Base-by-base conservation (phyloP, 2,329 filamentous ascomycete species). In the Ophiostoma quercus region DNA sequence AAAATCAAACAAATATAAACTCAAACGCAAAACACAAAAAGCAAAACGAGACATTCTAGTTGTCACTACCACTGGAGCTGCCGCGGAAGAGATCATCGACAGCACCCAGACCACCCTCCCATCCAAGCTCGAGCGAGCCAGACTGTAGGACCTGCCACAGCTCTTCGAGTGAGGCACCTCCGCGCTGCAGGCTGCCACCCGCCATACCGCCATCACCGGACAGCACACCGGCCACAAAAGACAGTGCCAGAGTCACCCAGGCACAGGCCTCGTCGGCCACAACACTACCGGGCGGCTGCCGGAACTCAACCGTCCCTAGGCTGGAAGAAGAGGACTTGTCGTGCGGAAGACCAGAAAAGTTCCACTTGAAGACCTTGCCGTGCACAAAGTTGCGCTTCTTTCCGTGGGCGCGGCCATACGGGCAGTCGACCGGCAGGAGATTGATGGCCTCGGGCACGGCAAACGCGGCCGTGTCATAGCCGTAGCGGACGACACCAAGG, bases 351-450 rank as follows among this genome's bases (percentile, higher is more conserved):
- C 76, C 75, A 0, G 76, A 74, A 68, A 80, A 77, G 67, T 80
- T 77, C 79, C 79, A 81, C 75, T 80, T 80, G 73, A 79, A 81
- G 39, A 79, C 77, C 69, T 79, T 79, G 14, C 79, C 79, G 60
- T 78, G 75, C 29, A 81, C 74, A 71, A 80, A 80, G 68, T 79
- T 76, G 51, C 74, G 71, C 65, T 74, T 76, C 70, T 74, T 74
- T 12, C 77, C 76, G 25, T 77, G 74, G 7, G 76, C 75, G 0
- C 73, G 73, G 29, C 78, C 79, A 66, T 77, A 77, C 1, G 76
- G 74, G 25, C 76, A 78, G 1, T 71, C 68, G 11, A 76, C 75
- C 0, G 78, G 74, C 67, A 77, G 76, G 11, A 78, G 73, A 62
- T 79, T 79, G 74, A 81, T 75, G 11, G 73, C 72, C 67, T 77